phyloP scores from a whole-genome alignment of 257 asterid genomes.

The Rauvolfia tetraphylla region DNA sequence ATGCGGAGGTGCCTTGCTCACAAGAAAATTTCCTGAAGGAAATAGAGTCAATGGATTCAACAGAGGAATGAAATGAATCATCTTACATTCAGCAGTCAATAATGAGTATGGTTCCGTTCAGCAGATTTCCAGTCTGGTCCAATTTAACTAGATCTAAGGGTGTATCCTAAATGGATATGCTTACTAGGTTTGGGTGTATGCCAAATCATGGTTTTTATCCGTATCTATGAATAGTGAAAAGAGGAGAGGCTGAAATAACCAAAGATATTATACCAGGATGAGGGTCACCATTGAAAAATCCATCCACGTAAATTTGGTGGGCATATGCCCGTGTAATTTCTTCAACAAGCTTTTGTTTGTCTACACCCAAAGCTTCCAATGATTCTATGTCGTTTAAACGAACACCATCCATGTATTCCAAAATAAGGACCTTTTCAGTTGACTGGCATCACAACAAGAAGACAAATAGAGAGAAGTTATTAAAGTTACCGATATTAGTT shows the following conservation, averaged over 20 bases:
- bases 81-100: background rate
- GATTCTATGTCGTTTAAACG: conserved; percentile 77
- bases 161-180: no score
- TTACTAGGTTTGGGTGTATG: no score
- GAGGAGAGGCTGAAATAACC: background rate
- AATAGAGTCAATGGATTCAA: conserved; percentile 24
- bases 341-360: conserved; percentile 89
- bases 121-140: background rate
- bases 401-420: conserved; percentile 96
- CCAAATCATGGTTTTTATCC: background rate
- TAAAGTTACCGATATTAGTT: background rate
- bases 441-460: conserved; percentile 52
- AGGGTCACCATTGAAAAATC: conserved; percentile 98
- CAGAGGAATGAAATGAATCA: background rate
- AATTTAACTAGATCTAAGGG: background rate
- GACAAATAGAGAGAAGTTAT: background rate
- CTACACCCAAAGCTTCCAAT: conserved; percentile 71
- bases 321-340: conserved; percentile 97
- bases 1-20: conserved; percentile 93
- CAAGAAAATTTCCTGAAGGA: conserved; percentile 84
- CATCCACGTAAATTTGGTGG: conserved; percentile 96
- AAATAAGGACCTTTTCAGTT: conserved; percentile 79
- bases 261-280: conserved; percentile 68
- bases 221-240: no score
- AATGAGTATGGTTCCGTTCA: background rate